phyloP scores from a whole-genome alignment of 495 filamentous ascomycete species.

The Aspergillus homomorphus region DNA sequence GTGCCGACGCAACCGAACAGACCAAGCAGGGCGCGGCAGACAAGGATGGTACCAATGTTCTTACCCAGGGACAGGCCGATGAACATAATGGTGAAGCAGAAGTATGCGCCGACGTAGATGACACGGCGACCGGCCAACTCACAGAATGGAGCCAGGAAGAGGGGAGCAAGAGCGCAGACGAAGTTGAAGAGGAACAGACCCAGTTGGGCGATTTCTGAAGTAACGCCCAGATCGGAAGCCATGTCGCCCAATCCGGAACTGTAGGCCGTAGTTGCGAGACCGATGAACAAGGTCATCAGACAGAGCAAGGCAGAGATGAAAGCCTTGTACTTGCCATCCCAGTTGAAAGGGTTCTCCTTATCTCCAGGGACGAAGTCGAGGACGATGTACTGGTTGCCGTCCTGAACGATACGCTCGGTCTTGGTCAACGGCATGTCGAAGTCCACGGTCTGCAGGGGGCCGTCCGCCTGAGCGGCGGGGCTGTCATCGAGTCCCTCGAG shows the following conservation, averaged over 20 bases:
- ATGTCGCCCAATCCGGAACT: constrained; percentile 41
- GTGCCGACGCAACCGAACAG: constrained; percentile 76
- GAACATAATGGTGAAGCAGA: constrained; percentile 41
- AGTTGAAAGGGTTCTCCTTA: constrained; percentile 48
- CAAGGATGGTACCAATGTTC: constrained; percentile 68
- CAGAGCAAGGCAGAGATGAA: constrained; percentile 44
- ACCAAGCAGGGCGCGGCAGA: constrained; percentile 67
- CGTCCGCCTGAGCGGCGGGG: constrained; percentile 16
- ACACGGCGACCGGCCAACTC: constrained; percentile 41
- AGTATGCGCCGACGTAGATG: constrained; percentile 38
- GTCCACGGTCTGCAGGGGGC: constrained; percentile 36
- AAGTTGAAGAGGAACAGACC: constrained; percentile 46
- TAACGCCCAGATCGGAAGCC: constrained; percentile 34
- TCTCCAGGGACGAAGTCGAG: constrained; percentile 40
- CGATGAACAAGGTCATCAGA: constrained; percentile 48
- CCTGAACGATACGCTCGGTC: constrained; percentile 18
- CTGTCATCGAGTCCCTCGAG: constrained; percentile 21
- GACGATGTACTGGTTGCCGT: constrained; percentile 34
- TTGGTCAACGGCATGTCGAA: constrained; percentile 42
- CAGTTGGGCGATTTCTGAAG: constrained; percentile 35
- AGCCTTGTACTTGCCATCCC: constrained; percentile 33
- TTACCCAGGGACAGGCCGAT: constrained; percentile 44
- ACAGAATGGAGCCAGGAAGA: constrained; percentile 46
- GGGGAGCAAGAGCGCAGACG: constrained; percentile 38
- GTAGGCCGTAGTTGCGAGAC: constrained; percentile 48